A percentile compares a stretch with the other conserved stretches of the same genome.
Evolutionary conservation across 495 filamentous ascomycete genomes (phyloP).

Genomic region (Penicillium angulare): DNA sequence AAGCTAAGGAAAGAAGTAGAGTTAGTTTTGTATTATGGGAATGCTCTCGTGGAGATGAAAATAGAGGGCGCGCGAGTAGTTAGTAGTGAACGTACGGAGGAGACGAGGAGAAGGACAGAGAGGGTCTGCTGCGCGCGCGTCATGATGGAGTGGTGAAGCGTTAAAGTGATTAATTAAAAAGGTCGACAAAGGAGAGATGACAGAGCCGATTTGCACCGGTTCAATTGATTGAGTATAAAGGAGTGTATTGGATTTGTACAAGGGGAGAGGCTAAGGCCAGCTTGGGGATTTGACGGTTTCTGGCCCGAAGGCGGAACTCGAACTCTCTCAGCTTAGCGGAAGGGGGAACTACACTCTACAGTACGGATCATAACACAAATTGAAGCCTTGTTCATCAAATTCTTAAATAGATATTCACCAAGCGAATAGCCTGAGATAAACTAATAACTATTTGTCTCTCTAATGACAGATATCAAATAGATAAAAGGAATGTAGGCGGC

Average conservation of each 20-base stretch:
- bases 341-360: no score
- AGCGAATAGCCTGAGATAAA: no score
- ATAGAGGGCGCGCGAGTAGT: slow-evolving; percentile 4
- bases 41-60: not conserved
- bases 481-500: no score
- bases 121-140: slow-evolving; percentile 92
- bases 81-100: slow-evolving; percentile 62
- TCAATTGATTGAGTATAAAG: slow-evolving; percentile 20
- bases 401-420: no score
- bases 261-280: slow-evolving; percentile 13
- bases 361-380: no score
- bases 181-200: slow-evolving; percentile 7
- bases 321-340: no score
- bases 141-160: slow-evolving; percentile 52
- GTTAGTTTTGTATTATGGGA: not conserved
- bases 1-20: slow-evolving; percentile 53
- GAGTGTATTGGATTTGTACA: slow-evolving; percentile 15
- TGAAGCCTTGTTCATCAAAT: no score
- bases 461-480: no score
- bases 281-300: slow-evolving; percentile 12
- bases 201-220: slow-evolving; percentile 2
- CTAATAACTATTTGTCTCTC: no score
- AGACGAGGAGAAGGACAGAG: slow-evolving; percentile 79
- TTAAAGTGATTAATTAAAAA: not conserved
- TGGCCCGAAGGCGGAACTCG: slow-evolving; percentile 15